Conservation (phyloP, 495 filamentous ascomycete species). For the Podospora tetraspora region DNA sequence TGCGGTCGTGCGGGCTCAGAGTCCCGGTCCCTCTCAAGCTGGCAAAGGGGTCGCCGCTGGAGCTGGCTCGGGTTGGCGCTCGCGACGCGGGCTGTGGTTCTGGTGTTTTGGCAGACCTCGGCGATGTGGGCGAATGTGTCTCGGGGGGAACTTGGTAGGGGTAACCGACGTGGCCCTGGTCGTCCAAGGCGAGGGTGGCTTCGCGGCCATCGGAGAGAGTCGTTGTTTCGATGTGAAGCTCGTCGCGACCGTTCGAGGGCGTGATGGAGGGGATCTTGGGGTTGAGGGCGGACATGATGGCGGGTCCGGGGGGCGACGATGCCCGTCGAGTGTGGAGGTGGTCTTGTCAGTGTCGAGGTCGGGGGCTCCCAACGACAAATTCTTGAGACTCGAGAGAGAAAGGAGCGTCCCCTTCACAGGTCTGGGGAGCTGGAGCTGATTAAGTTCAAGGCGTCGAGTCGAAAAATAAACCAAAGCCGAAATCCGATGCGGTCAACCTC, state of each 20-base stretch:
- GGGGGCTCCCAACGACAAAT: neutral
- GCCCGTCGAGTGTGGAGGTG: neutral
- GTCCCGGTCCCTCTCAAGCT: neutral
- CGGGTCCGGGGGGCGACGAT: neutral
- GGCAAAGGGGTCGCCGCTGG: neutral
- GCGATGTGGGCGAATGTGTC: constrained; percentile 26
- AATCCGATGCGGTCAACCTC: too few species aligned
- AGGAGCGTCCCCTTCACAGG: neutral
- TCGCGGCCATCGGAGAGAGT: constrained; percentile 16
- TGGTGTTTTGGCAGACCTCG: neutral
- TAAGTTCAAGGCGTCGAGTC: neutral
- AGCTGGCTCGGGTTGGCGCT: neutral
- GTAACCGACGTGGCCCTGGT: constrained; percentile 30
- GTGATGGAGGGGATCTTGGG: neutral
- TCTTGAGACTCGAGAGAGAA: neutral
- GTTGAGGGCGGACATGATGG: constrained; percentile 2
- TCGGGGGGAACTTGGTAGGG: constrained; percentile 36
- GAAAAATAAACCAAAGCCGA: too few species aligned
- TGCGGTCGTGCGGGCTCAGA: neutral
- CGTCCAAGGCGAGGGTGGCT: constrained; percentile 29
- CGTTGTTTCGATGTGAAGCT: constrained; percentile 21
- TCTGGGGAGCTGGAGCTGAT: neutral
- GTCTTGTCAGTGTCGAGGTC: neutral
- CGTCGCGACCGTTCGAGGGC: neutral
- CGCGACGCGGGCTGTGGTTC: neutral